Evolutionary conservation across 305 asterid genomes (phyloP).

Genomic region (Rubia tinctorum): DNA sequence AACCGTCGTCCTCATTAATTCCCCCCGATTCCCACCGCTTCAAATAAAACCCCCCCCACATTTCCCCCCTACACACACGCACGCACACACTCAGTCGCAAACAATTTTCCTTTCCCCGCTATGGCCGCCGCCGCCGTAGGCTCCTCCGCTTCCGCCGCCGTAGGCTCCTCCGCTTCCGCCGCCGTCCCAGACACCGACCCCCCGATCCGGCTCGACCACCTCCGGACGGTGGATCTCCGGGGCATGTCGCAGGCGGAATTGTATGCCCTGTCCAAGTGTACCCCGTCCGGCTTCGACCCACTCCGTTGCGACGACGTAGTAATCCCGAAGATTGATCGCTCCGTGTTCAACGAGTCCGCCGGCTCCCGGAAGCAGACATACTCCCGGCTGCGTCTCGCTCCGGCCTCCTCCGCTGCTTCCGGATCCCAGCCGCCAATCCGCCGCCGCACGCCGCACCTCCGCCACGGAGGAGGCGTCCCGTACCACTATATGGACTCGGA

Average conservation of each 20-base stretch:
- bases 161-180: constrained; percentile 29
- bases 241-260: constrained; percentile 77
- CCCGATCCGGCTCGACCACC: constrained; percentile 40
- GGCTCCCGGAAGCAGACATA: constrained; percentile 73
- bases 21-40: too few species aligned
- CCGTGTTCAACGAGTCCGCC: constrained; percentile 90
- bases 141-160: too few species aligned
- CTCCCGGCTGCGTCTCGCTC: constrained; percentile 83
- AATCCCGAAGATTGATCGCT: too few species aligned
- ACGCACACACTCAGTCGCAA: not conserved
- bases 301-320: too few species aligned
- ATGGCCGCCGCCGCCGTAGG: constrained; percentile 51
- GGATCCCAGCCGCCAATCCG: constrained; percentile 36
- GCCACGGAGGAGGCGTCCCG: constrained; percentile 35
- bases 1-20: not conserved
- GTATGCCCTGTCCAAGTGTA: too few species aligned
- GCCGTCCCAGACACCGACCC: constrained; percentile 17
- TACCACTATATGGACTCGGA: constrained; percentile 17
- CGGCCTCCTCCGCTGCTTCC: constrained; percentile 37
- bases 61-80: too few species aligned
- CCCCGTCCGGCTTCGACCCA: too few species aligned
- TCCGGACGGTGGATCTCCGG: constrained; percentile 65
- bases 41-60: not conserved
- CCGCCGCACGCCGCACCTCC: constrained; percentile 72
- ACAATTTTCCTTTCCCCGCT: too few species aligned